phyloP scores from a whole-genome alignment of 331 rosid genomes.

The Acacia concinna region DNA sequence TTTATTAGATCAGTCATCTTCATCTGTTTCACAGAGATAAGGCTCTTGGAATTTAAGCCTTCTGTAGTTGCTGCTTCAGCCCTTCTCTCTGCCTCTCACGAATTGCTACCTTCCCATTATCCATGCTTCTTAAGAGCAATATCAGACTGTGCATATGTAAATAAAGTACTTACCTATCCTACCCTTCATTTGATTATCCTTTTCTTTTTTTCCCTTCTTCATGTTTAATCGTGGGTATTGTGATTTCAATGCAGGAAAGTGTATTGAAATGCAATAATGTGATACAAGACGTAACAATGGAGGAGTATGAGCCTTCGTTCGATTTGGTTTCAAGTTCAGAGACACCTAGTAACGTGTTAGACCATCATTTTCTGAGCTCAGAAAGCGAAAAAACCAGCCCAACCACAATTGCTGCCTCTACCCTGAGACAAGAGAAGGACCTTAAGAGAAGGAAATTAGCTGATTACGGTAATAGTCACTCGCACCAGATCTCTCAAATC shows the following conservation, averaged over 20 bases:
- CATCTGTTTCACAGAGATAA: constrained; percentile 47
- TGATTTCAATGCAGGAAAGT: constrained; percentile 45
- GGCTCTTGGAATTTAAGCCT: constrained; percentile 67
- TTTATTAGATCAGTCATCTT: not conserved
- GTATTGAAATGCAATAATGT: constrained; percentile 56
- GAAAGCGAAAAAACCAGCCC: constrained; percentile 55
- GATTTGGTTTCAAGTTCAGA: constrained; percentile 50
- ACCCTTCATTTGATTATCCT: not conserved
- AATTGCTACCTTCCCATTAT: constrained; percentile 64
- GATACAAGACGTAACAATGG: constrained; percentile 47
- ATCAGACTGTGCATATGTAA: constrained; percentile 50
- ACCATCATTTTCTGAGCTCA: constrained; percentile 63
- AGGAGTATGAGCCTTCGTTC: constrained; percentile 42
- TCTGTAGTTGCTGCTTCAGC: constrained; percentile 74
- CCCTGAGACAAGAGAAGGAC: constrained; percentile 48
- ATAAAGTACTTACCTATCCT: constrained; percentile 51
- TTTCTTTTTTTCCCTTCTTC: not conserved
- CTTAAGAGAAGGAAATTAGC: constrained; percentile 53
- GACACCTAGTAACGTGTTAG: constrained; percentile 69
- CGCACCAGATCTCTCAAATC: constrained; percentile 48
- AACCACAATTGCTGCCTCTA: constrained; percentile 17
- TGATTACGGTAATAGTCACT: constrained; percentile 38
- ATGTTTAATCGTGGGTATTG: not conserved
- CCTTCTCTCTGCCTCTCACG: constrained; percentile 66
- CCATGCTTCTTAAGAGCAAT: constrained; percentile 54